Evolutionary conservation across 768 basidiomycete species (phyloP).

Genomic region (Megacollybia marginata): DNA sequence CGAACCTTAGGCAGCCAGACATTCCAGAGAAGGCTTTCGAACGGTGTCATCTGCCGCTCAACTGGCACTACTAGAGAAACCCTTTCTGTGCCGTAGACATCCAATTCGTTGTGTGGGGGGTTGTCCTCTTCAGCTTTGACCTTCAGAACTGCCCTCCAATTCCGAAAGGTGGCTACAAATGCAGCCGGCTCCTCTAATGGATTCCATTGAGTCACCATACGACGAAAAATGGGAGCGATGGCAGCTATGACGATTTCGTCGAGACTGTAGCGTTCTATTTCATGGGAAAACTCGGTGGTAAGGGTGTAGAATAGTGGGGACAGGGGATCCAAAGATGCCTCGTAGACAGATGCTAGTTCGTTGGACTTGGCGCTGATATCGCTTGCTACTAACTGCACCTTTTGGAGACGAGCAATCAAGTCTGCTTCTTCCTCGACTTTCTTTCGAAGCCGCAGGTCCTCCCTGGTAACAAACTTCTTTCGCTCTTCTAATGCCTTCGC

Average conservation of each 20-base stretch:
- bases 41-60: slow-evolving; percentile 82
- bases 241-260: slow-evolving; percentile 94
- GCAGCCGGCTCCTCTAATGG: slow-evolving; percentile 72
- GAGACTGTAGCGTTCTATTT: slow-evolving; percentile 72
- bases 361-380: slow-evolving; percentile 62
- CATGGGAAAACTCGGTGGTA: slow-evolving; percentile 57
- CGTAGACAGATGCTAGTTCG: slow-evolving; percentile 57
- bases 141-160: slow-evolving; percentile 64
- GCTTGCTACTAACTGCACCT: slow-evolving; percentile 67
- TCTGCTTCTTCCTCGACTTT: slow-evolving; percentile 72
- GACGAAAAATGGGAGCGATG: slow-evolving; percentile 72
- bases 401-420: slow-evolving; percentile 68
- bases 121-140: slow-evolving; percentile 41
- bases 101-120: slow-evolving; percentile 37
- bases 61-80: slow-evolving; percentile 9
- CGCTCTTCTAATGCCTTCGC: slow-evolving; percentile 77
- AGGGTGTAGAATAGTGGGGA: slow-evolving; percentile 67
- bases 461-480: slow-evolving; percentile 61
- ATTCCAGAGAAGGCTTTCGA: slow-evolving; percentile 91
- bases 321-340: slow-evolving; percentile 69
- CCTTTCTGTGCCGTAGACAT: slow-evolving; percentile 47
- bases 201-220: slow-evolving; percentile 71
- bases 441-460: slow-evolving; percentile 64
- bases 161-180: slow-evolving; percentile 57
- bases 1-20: slow-evolving; percentile 95